Evolutionary conservation across 441 rosid species (phyloP).

Genomic region (Adansonia gregorii): DNA sequence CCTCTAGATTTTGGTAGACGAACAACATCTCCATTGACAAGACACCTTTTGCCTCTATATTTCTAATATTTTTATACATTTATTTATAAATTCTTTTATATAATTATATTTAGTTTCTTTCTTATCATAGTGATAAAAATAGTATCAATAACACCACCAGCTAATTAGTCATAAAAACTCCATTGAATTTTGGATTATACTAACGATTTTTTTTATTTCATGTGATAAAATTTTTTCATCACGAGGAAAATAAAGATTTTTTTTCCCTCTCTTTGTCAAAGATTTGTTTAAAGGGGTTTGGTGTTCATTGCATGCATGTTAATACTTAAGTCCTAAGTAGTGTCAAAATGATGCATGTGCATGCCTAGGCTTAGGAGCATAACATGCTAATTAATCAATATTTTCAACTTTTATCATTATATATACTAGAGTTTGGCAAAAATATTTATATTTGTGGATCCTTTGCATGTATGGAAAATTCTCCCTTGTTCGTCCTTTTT

Average conservation of each 20-base stretch:
- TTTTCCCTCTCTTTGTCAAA: not conserved
- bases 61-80: not conserved
- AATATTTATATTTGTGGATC: slow-evolving; percentile 7
- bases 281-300: not conserved
- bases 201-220: not conserved
- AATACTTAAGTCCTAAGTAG: not conserved
- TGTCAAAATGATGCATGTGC: slow-evolving; percentile 26
- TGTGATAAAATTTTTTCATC: not conserved
- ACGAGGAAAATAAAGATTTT: not conserved
- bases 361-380: slow-evolving; percentile 2
- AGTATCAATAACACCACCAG: not conserved
- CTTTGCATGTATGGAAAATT: slow-evolving; percentile 5
- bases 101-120: not conserved
- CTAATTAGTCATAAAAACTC: not conserved
- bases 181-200: not conserved
- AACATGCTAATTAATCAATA: slow-evolving; percentile 17
- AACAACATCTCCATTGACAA: not conserved
- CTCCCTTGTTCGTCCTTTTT: not conserved
- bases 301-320: not conserved
- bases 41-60: not conserved
- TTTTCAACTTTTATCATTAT: slow-evolving; percentile 18
- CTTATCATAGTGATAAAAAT: not conserved
- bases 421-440: slow-evolving; percentile 12
- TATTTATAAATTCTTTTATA: not conserved
- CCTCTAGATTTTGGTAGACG: slow-evolving; percentile 18